Percentiles rank a stretch among this genome's conserved stretches.
Evolutionary conservation across 768 basidiomycete genomes (phyloP).

Genomic region (Mycena maculata): DNA sequence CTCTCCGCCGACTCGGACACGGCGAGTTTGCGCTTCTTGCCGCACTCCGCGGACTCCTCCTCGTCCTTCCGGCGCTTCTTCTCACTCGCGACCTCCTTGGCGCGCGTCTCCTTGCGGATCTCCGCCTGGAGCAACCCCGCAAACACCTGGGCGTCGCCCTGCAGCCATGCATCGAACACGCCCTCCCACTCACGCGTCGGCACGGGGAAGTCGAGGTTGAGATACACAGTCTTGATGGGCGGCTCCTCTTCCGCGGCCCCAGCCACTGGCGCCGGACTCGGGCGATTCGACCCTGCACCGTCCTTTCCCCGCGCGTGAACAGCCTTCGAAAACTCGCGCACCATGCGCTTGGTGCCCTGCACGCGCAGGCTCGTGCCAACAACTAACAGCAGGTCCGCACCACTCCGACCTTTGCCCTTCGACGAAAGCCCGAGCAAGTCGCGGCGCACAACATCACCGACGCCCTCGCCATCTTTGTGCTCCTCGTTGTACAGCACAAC

Average conservation of each 20-base stretch:
- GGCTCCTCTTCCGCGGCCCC: slow-evolving; percentile 62
- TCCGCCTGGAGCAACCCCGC: slow-evolving; percentile 69
- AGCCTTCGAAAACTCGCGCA: slow-evolving; percentile 87
- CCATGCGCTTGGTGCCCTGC: slow-evolving; percentile 92
- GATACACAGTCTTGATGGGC: slow-evolving; percentile 76
- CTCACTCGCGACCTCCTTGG: slow-evolving; percentile 66
- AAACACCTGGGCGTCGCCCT: slow-evolving; percentile 89
- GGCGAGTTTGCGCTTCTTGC: slow-evolving; percentile 31
- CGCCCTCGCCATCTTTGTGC: slow-evolving; percentile 88
- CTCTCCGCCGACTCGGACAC: not conserved
- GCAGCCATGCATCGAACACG: slow-evolving; percentile 90
- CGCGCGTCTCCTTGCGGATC: slow-evolving; percentile 63
- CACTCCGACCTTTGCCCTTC: slow-evolving; percentile 73
- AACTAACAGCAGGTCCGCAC: slow-evolving; percentile 87
- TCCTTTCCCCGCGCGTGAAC: slow-evolving; percentile 63
- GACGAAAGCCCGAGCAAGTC: slow-evolving; percentile 82
- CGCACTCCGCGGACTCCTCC: slow-evolving; percentile 50
- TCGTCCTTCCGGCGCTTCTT: slow-evolving; percentile 66
- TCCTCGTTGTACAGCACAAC: slow-evolving; percentile 93
- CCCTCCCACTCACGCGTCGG: slow-evolving; percentile 90
- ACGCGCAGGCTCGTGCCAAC: slow-evolving; percentile 92
- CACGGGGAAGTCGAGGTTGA: slow-evolving; percentile 89
- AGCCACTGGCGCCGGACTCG: slow-evolving; percentile 62
- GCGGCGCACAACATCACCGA: slow-evolving; percentile 84
- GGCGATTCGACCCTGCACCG: slow-evolving; percentile 45